Conservation (phyloP, 1,284 basidiomycete genomes). For the Puccinia horiana region DNA sequence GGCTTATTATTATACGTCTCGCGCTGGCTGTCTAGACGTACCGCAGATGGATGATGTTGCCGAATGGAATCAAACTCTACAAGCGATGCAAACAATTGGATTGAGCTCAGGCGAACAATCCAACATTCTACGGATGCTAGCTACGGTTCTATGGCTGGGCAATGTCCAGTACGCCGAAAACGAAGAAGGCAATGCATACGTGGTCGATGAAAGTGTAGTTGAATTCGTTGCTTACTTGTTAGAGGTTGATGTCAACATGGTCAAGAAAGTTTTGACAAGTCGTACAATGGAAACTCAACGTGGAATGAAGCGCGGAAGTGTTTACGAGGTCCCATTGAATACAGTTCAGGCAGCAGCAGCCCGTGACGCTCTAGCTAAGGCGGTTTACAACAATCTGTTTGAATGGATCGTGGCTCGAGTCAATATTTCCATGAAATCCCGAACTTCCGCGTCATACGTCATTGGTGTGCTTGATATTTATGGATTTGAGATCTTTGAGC, state of each 20-base stretch:
- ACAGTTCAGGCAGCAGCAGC: slow-evolving; percentile 84
- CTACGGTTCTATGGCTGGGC: slow-evolving; percentile 91
- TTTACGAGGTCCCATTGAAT: slow-evolving; percentile 96
- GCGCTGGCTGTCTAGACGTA: slow-evolving; percentile 89
- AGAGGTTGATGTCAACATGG: slow-evolving; percentile 75
- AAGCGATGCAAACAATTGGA: slow-evolving; percentile 92
- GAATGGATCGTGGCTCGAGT: slow-evolving; percentile 98
- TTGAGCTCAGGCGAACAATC: slow-evolving; percentile 79
- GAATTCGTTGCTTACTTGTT: slow-evolving; percentile 95
- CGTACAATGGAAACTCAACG: slow-evolving; percentile 89
- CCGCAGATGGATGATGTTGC: slow-evolving; percentile 83
- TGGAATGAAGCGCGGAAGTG: slow-evolving; percentile 72
- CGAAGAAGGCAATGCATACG: slow-evolving; percentile 81
- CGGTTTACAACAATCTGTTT: slow-evolving; percentile 97
- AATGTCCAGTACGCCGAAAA: slow-evolving; percentile 87
- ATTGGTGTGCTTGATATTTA: slow-evolving; percentile 98
- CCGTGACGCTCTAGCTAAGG: slow-evolving; percentile 89
- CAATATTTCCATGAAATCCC: slow-evolving; percentile 92
- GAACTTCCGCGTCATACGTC: slow-evolving; percentile 72
- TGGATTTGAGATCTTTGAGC: slow-evolving; percentile 57
- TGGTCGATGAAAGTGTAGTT: slow-evolving; percentile 82
- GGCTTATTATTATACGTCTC: slow-evolving; percentile 87
- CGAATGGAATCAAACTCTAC: slow-evolving; percentile 86
- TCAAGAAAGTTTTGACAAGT: slow-evolving; percentile 82
- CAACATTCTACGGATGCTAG: slow-evolving; percentile 91